These are phyloP conservation scores for Uronychia setigera DNA, from an alignment of 73 alveolate species.

Conservation along the genomic window DNA sequence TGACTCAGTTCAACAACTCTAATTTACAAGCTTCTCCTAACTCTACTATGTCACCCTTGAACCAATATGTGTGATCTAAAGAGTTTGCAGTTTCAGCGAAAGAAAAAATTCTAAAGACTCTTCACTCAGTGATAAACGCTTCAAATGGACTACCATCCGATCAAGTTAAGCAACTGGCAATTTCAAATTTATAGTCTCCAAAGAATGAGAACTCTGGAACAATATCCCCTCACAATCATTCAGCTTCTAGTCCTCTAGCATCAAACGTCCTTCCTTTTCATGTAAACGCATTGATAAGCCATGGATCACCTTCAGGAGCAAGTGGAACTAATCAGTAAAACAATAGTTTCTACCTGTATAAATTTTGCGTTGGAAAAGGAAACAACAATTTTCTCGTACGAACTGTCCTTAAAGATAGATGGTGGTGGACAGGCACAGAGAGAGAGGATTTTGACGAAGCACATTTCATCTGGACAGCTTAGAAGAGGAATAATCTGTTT, in stretches of 20 bases:
- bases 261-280: background rate
- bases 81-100: background rate
- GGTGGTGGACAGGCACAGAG: conserved; percentile 45
- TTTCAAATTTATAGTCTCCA: no score
- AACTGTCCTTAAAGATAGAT: conserved; percentile 23
- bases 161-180: background rate
- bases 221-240: no score
- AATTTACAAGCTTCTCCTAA: background rate
- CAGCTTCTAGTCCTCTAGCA: no score
- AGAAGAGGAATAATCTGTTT: conserved; percentile 42
- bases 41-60: background rate
- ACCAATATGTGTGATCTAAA: background rate
- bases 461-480: conserved; percentile 45
- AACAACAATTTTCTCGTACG: conserved; percentile 27
- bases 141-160: background rate
- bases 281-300: background rate
- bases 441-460: conserved; percentile 41
- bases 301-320: background rate
- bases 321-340: background rate
- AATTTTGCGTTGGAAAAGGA: conserved; percentile 45
- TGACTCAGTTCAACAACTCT: background rate
- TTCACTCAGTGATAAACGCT: background rate
- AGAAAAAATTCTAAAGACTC: background rate
- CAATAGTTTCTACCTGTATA: conserved; percentile 1
- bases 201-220: no score